Conservation (phyloP, 1,284 basidiomycete genomes). For the Erythrobasidium hasegawianum region DNA sequence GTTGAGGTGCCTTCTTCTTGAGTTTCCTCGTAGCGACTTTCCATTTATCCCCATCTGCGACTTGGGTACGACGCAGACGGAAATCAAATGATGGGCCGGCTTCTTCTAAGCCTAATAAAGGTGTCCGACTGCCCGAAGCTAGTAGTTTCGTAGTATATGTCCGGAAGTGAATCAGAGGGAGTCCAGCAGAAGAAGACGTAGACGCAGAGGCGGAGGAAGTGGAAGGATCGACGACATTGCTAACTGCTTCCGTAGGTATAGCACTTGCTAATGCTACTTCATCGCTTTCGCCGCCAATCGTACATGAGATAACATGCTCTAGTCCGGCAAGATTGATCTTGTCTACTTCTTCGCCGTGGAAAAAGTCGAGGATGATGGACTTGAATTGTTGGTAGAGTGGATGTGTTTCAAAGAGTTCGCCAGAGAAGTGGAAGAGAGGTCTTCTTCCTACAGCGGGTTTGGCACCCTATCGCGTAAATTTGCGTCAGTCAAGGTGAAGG, state of each 20-base stretch:
- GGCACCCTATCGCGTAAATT: background rate
- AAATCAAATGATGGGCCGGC: constrained; percentile 93
- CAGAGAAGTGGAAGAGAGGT: constrained; percentile 82
- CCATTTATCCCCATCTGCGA: constrained; percentile 71
- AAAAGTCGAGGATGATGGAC: constrained; percentile 78
- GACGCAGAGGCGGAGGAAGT: constrained; percentile 48
- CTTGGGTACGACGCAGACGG: constrained; percentile 66
- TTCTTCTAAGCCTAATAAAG: constrained; percentile 73
- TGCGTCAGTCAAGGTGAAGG: no score
- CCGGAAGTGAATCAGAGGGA: constrained; percentile 83
- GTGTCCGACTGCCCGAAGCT: constrained; percentile 70
- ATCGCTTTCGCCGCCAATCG: constrained; percentile 54
- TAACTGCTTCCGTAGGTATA: background rate
- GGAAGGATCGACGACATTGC: constrained; percentile 45
- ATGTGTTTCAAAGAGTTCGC: constrained; percentile 85
- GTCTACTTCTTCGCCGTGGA: constrained; percentile 82
- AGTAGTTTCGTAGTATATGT: constrained; percentile 75
- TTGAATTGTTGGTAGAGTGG: constrained; percentile 88
- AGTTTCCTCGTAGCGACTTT: constrained; percentile 76
- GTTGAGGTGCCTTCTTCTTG: constrained; percentile 77
- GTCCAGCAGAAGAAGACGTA: constrained; percentile 48
- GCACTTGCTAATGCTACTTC: constrained; percentile 3
- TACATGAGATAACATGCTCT: constrained; percentile 86
- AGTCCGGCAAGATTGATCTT: constrained; percentile 78
- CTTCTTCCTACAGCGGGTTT: constrained; percentile 61